These are phyloP conservation scores for Peziza echinospora DNA, from an alignment of 495 filamentous ascomycete genomes.

Conservation along the genomic window DNA sequence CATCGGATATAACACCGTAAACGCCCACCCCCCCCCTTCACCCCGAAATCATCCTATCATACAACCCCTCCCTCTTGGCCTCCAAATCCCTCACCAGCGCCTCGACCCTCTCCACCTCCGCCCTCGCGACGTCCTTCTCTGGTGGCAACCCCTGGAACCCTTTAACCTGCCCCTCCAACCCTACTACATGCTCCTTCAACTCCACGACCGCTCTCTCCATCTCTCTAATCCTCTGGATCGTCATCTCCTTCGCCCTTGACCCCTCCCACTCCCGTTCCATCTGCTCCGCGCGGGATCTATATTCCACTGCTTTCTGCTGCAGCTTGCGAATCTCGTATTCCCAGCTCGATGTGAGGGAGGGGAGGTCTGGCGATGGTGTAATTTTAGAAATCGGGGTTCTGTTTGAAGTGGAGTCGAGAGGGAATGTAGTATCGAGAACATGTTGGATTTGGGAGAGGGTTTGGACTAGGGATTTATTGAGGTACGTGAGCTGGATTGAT, in stretches of 20 bases:
- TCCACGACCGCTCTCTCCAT: conserved; percentile 32
- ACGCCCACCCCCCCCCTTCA: background rate
- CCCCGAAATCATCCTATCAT: conserved; percentile 29
- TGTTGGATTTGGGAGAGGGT: no score
- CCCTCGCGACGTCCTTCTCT: conserved; percentile 41
- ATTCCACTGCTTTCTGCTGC: conserved; percentile 32
- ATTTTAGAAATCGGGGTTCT: conserved; percentile 22
- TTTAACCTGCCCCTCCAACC: conserved; percentile 34
- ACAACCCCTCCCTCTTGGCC: conserved; percentile 41
- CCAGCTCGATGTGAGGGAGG: conserved; percentile 32
- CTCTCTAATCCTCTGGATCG: conserved; percentile 29
- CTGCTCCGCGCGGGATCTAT: conserved; percentile 16
- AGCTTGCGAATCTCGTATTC: conserved; percentile 31
- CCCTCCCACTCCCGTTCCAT: conserved; percentile 14
- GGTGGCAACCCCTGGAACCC: conserved; percentile 48
- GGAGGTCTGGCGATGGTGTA: conserved; percentile 26
- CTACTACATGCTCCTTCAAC: conserved; percentile 29
- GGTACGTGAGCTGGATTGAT: conserved; percentile 4
- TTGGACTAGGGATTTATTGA: conserved; percentile 19
- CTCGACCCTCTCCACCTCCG: conserved; percentile 41
- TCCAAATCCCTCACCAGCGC: conserved; percentile 36
- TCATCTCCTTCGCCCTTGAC: conserved; percentile 13
- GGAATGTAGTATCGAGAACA: no score
- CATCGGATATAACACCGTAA: background rate
- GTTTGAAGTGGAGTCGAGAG: no score